These are phyloP conservation scores for Madurella fahalii DNA, from an alignment of 2,329 filamentous ascomycete genomes.

Conservation along the genomic window DNA sequence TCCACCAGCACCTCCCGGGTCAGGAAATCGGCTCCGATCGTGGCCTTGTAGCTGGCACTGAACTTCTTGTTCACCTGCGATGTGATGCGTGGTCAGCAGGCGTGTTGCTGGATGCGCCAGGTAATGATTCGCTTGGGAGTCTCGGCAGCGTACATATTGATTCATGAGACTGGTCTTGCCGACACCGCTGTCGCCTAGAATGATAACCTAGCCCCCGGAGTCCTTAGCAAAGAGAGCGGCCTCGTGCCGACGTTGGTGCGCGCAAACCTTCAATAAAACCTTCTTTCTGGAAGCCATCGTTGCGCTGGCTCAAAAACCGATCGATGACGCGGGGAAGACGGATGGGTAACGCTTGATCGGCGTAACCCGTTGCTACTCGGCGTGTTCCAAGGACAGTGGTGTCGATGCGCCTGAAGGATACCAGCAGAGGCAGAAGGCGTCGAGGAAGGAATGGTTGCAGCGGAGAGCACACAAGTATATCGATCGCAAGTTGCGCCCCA, in stretches of 20 bases:
- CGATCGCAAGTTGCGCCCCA: background rate
- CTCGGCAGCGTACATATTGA: conserved; percentile 80
- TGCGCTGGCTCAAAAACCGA: conserved; percentile 18
- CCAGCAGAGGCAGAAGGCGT: background rate
- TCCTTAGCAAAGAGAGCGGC: conserved; percentile 4
- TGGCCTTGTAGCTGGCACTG: conserved; percentile 98
- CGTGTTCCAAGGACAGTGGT: too few species aligned
- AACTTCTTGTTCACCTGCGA: conserved; percentile 98
- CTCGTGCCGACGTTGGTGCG: background rate
- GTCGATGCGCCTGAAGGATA: background rate
- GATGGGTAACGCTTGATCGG: background rate
- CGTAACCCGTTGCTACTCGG: background rate
- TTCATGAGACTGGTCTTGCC: conserved; percentile 99
- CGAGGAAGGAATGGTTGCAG: background rate
- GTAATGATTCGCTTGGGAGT: conserved; percentile 3
- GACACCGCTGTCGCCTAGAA: conserved; percentile 96
- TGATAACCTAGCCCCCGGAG: conserved; percentile 70
- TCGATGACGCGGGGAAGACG: conserved; percentile 15
- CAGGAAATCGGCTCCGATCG: conserved; percentile 96
- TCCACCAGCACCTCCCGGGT: conserved; percentile 97
- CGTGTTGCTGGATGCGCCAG: background rate
- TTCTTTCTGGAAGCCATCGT: conserved; percentile 81
- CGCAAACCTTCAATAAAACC: conserved; percentile 76
- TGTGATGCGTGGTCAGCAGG: conserved; percentile 7
- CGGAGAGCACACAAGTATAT: background rate